Base-by-base conservation (phyloP, 805 yeast genomes). In the Ogataea polymorpha region DNA sequence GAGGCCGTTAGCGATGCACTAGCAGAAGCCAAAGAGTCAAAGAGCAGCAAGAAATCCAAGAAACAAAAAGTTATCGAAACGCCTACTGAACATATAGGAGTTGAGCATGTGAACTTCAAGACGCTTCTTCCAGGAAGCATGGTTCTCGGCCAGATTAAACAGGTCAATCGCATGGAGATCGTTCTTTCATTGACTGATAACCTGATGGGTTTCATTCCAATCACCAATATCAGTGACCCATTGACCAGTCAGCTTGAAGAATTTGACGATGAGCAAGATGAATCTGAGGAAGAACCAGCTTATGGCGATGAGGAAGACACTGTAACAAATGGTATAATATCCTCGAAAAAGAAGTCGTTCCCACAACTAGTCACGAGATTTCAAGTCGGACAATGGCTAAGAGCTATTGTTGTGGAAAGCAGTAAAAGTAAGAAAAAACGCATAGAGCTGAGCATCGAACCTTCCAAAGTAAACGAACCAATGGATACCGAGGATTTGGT, bases 1-100 rank as follows among this genome's bases (percentile, higher is more conserved):
- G 95, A 91, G 63, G 99, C 91, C 35, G 81, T 90, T 16, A 78
- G 77, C 48, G 99, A 93, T 66, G 93, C 86, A 29, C 68, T 90
- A 36, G 86, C 86, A 48, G 91, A 67, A 46, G 20, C 58, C 34
- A 41, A 49, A 32, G 32, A 31, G 10, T 23, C 42, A 16, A 32
- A 50, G n/a, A 44, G 59, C n/a, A 41, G 55, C 1, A 48, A 56
- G 41, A 66, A 60, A 37, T 21, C 53, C 4, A 54, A 65, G 27
- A 57, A 55, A 16, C 42, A 58, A 20, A 54, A 62, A 6, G 48
- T 54, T 29, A 64, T 58, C 48, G 39, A 34, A 17, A 49, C 55
- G n/a, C 54, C 56, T 28, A 29, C 63, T 32, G 69, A 49, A 2
- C n/a, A 29, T 6, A 63, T 73, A n/a, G 63, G 74, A 12, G 70